These are phyloP conservation scores for Sphaerulina vaccinii DNA, from an alignment of 2,329 filamentous ascomycete species.

Conservation along the genomic window DNA sequence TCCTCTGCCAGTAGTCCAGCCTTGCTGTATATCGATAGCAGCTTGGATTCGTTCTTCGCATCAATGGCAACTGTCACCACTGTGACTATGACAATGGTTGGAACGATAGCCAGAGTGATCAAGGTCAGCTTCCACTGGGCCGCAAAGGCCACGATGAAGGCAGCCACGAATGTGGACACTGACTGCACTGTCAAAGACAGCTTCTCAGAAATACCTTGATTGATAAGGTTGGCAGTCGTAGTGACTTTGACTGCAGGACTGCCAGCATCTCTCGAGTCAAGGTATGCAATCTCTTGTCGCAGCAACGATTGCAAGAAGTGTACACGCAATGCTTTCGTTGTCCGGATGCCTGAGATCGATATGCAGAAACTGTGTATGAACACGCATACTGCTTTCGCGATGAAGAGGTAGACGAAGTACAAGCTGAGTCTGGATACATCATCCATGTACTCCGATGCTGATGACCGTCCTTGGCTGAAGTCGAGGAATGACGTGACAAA, in stretches of 20 bases:
- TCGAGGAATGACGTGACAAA: slow-evolving; percentile 2
- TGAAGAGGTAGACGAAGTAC: slow-evolving; percentile 59
- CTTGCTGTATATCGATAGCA: slow-evolving; percentile 40
- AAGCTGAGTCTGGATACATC: slow-evolving; percentile 1
- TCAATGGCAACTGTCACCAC: slow-evolving; percentile 37
- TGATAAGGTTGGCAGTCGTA: slow-evolving; percentile 36
- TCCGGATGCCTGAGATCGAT: slow-evolving; percentile 53
- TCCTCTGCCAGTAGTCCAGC: slow-evolving; percentile 51
- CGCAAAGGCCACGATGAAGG: slow-evolving; percentile 43
- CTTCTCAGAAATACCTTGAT: slow-evolving; percentile 43
- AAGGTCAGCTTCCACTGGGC: slow-evolving; percentile 46
- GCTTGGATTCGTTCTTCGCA: slow-evolving; percentile 36
- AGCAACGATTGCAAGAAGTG: slow-evolving; percentile 66
- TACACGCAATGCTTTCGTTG: slow-evolving; percentile 53
- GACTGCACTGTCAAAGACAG: slow-evolving; percentile 35
- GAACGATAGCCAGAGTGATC: slow-evolving; percentile 49
- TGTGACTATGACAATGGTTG: slow-evolving; percentile 40
- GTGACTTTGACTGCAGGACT: slow-evolving; percentile 32
- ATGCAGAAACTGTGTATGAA: slow-evolving; percentile 51
- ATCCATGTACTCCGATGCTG: not conserved
- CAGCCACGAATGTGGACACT: slow-evolving; percentile 39
- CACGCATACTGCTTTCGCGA: slow-evolving; percentile 62
- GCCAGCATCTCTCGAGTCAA: slow-evolving; percentile 59
- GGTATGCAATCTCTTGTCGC: slow-evolving; percentile 63
- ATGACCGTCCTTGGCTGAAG: not conserved